Evolutionary conservation across 345 rosid species (phyloP).

Genomic region (Boechera divaricarpa): DNA sequence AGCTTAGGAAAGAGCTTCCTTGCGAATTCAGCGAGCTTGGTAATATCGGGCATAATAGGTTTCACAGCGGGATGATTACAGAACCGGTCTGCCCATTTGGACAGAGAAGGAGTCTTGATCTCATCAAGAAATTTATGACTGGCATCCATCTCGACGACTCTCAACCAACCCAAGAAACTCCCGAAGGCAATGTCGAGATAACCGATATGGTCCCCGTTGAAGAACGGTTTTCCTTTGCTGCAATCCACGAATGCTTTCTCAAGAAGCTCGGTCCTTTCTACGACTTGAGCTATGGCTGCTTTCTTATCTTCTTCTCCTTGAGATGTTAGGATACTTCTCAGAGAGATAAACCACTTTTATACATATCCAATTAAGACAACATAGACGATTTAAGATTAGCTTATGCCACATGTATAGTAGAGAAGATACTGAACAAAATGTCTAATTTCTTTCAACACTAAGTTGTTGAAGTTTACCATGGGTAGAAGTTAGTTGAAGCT

Average conservation of each 20-base stretch:
- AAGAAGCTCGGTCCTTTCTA: conserved; percentile 49
- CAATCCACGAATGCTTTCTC: conserved; percentile 60
- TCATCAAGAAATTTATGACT: conserved; percentile 53
- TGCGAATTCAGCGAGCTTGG: conserved; percentile 72
- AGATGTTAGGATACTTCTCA: conserved; percentile 40
- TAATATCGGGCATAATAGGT: conserved; percentile 69
- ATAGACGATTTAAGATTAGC: not conserved
- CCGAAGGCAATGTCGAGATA: conserved; percentile 71
- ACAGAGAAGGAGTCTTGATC: conserved; percentile 57
- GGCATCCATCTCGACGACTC: conserved; percentile 48
- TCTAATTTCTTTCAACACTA: not conserved
- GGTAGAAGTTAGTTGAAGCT: not conserved
- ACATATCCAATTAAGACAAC: conserved; percentile 1
- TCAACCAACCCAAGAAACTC: conserved; percentile 77
- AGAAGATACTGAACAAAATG: not conserved
- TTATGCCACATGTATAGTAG: conserved; percentile 4
- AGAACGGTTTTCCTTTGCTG: conserved; percentile 71
- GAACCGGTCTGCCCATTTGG: conserved; percentile 66
- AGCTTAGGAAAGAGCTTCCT: conserved; percentile 45
- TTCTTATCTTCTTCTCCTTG: conserved; percentile 55
- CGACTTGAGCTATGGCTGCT: conserved; percentile 43
- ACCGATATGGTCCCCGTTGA: conserved; percentile 73
- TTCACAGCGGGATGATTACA: conserved; percentile 64
- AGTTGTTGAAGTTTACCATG: not conserved
- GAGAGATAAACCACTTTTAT: conserved; percentile 40